Evolutionary conservation across 345 rosid species (phyloP).

Genomic region (Boechera stricta): DNA sequence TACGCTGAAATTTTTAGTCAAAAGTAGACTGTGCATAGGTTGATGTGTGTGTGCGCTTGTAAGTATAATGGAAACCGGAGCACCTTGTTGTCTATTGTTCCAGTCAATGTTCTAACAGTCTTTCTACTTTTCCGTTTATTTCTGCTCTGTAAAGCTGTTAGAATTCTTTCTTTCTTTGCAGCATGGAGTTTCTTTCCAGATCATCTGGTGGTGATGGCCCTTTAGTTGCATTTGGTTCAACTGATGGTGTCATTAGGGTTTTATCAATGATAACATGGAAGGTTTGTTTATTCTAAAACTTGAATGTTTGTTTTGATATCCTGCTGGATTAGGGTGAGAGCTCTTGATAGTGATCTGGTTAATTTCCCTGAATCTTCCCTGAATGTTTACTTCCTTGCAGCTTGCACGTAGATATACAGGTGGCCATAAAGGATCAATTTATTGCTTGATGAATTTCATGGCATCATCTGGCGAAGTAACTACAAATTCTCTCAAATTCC

Average conservation of each 20-base stretch:
- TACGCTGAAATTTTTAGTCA: conserved; percentile 16
- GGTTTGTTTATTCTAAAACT: conserved; percentile 55
- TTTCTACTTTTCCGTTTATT: neutral
- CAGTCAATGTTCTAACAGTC: neutral
- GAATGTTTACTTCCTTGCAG: conserved; percentile 56
- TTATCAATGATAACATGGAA: conserved; percentile 99
- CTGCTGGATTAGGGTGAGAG: neutral
- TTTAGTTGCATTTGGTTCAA: conserved; percentile 96
- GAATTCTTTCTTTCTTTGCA: conserved; percentile 47
- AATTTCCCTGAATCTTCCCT: conserved; percentile 26
- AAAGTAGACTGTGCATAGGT: conserved; percentile 10
- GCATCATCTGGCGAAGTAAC: conserved; percentile 97
- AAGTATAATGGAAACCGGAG: neutral
- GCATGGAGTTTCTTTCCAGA: conserved; percentile 94
- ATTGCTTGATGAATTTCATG: conserved; percentile 97
- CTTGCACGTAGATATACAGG: conserved; percentile 96
- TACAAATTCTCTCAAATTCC: conserved; percentile 25
- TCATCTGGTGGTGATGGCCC: conserved; percentile 90
- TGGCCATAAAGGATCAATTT: conserved; percentile 94
- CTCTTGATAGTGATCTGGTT: neutral
- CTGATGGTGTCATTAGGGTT: conserved; percentile 98
- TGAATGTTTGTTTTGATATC: conserved; percentile 1
- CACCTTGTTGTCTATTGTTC: conserved; percentile 13
- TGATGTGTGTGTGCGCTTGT: conserved; percentile 9
- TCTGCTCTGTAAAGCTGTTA: conserved; percentile 24